Percentiles rank a stretch among this genome's conserved stretches.
phyloP scores from a whole-genome alignment of 164 flowering plant genomes.

The Euptelea pleiosperma region DNA sequence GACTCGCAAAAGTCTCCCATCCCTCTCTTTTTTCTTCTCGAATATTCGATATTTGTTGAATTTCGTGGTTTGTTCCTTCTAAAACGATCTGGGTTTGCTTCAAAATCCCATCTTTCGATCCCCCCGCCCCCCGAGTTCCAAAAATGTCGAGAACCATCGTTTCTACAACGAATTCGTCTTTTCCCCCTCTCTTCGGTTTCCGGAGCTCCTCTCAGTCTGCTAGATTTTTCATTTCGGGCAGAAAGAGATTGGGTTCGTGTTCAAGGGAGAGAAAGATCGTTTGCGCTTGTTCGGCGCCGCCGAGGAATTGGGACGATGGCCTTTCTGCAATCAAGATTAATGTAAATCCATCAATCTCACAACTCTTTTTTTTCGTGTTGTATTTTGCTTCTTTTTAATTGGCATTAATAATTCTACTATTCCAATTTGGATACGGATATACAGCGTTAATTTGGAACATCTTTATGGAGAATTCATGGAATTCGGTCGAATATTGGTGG shows the following conservation, averaged over 20 bases:
- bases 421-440: not conserved
- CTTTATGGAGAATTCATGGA: constrained; percentile 3
- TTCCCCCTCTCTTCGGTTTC: constrained; percentile 14
- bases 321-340: constrained; percentile 17
- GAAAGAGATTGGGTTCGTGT: constrained; percentile 13
- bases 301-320: constrained; percentile 28
- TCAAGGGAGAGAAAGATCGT: constrained; percentile 32
- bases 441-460: not conserved
- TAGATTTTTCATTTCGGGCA: constrained; percentile 10
- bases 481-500: too few relatives aligned
- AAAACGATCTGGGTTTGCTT: constrained; percentile 8
- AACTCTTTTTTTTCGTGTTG: not conserved
- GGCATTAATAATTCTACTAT: not conserved
- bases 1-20: too few relatives aligned
- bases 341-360: constrained; percentile 17
- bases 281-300: constrained; percentile 59
- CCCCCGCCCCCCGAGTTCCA: not conserved
- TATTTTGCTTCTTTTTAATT: not conserved
- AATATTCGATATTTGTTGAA: too few relatives aligned
- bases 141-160: constrained; percentile 12
- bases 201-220: constrained; percentile 14
- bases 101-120: constrained; percentile 8
- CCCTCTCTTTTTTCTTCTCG: too few relatives aligned
- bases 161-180: constrained; percentile 14
- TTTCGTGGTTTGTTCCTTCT: constrained; percentile 5